Conservation (phyloP, 139 green algal species). For the Picochlorum sp. region DNA sequence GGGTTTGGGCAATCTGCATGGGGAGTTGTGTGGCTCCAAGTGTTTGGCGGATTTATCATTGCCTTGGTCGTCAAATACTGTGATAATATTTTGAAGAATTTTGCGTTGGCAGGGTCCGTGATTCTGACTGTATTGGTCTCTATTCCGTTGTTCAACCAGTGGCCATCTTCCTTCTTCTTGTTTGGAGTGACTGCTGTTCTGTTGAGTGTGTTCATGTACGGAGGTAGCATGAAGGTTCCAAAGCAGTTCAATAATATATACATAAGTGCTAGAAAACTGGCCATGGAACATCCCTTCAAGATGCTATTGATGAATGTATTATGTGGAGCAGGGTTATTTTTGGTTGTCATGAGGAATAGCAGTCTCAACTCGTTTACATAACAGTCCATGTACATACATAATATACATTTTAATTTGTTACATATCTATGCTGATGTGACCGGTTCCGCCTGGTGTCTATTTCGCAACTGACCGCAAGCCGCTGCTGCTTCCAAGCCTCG, state of each 20-base stretch:
- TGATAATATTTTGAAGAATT: slow-evolving; percentile 57
- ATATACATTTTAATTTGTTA: neutral
- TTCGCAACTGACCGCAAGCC: slow-evolving; percentile 93
- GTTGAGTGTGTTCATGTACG: slow-evolving; percentile 48
- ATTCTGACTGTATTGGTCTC: slow-evolving; percentile 48
- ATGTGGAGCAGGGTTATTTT: no score
- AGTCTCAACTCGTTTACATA: no score
- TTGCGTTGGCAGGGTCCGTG: slow-evolving; percentile 48
- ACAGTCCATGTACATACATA: no score
- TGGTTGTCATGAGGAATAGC: no score
- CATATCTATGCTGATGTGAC: slow-evolving; percentile 20
- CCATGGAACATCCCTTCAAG: no score
- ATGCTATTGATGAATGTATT: no score
- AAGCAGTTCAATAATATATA: neutral
- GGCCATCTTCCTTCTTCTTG: slow-evolving; percentile 41
- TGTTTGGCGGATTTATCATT: slow-evolving; percentile 49
- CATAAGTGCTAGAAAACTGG: no score
- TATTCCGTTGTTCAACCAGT: slow-evolving; percentile 51
- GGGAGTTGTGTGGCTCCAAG: slow-evolving; percentile 29
- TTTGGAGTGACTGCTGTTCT: slow-evolving; percentile 33
- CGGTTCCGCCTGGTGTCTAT: slow-evolving; percentile 79
- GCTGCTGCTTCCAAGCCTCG: slow-evolving; percentile 84
- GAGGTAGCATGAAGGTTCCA: neutral
- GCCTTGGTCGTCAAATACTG: slow-evolving; percentile 55
- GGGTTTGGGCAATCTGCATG: slow-evolving; percentile 37